Evolutionary conservation across 2,329 filamentous ascomycete genomes (phyloP), one percentile per base, ranked within the genome.

Genomic region (Chaetomiaceae sp.): DNA sequence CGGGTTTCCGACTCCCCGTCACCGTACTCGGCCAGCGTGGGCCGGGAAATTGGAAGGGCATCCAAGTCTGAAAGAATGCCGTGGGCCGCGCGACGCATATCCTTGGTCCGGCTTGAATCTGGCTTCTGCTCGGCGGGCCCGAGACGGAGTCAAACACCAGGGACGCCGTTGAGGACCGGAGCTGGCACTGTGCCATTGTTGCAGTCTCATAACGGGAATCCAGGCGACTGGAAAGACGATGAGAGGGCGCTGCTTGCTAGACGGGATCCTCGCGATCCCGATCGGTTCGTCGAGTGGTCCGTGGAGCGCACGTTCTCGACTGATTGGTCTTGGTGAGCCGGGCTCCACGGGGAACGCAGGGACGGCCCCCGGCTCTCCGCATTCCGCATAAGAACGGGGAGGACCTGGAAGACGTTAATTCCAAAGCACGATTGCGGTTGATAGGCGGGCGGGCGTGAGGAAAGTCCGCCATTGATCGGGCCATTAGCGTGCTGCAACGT

Each of bases 251-350:
- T 31, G 4, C 8, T 31, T 31, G 9, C 14, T 7, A 31, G 27
- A 27, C 9, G 25, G 25, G 25, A 27, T 12, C 8, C 14, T 31
- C 4, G 27, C 27, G 27, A 31, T 12, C 14, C 8, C 8, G 8
- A 31, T 31, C 8, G 9, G 27, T 11, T 31, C 27, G 37, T 14
- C 11, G 20, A 47, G 11, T 31, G 31, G 47, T 33, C 51, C 43
- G 53, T 50, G 39, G 56, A 47, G 59, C 55, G 56, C 61, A 63
- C 61, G 61, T 61, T 63, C 23, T 45, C n/a, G 56, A 45, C 53
- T 63, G 61, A 63, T 63, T 63, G 61, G 61, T 40, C 53, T 44
- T 58, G 45, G 40, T 12, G 31, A 37, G 47, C 40, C 43, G 43
- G 53, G 55, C 44, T 51, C 54, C 51, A 47, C 47, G 50, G 48